phyloP scores from a whole-genome alignment of 345 rosid genomes.

The Pistacia atlantica region DNA sequence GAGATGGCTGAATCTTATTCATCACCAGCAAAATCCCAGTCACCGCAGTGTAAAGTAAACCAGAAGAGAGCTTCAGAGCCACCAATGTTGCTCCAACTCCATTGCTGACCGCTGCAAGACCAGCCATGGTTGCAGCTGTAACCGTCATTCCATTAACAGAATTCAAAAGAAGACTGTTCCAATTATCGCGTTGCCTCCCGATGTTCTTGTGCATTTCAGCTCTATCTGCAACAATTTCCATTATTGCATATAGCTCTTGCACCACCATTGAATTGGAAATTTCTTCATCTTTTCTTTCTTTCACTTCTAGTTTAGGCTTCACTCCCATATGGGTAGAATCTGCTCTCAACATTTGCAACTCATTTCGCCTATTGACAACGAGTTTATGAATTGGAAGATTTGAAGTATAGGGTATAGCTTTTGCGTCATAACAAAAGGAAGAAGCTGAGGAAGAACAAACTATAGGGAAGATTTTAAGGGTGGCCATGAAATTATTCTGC shows the following conservation, averaged over 20 bases:
- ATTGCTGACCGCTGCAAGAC: background rate
- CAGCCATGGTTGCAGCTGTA: slow-evolving; percentile 6
- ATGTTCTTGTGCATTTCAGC: slow-evolving; percentile 7
- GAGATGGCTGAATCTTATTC: slow-evolving; percentile 9
- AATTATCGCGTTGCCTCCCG: background rate
- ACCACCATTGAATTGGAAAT: background rate
- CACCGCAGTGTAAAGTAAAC: background rate
- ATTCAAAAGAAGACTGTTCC: background rate
- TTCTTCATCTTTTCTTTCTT: background rate
- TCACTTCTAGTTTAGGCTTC: background rate
- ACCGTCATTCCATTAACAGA: background rate
- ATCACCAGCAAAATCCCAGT: slow-evolving; percentile 9
- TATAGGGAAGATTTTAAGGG: background rate
- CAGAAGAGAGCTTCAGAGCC: slow-evolving; percentile 4
- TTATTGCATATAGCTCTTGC: slow-evolving; percentile 10
- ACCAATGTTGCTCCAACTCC: background rate
- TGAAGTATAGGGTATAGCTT: background rate
- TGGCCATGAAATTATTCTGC: background rate
- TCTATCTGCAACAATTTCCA: slow-evolving; percentile 11
- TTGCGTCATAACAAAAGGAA: background rate
- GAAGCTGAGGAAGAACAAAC: background rate
- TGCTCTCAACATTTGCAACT: background rate
- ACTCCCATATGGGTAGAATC: background rate
- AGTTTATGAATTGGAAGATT: background rate
- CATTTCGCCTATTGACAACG: background rate